Evolutionary conservation across 768 basidiomycete genomes (phyloP).

Genomic region (Phaffia australis): DNA sequence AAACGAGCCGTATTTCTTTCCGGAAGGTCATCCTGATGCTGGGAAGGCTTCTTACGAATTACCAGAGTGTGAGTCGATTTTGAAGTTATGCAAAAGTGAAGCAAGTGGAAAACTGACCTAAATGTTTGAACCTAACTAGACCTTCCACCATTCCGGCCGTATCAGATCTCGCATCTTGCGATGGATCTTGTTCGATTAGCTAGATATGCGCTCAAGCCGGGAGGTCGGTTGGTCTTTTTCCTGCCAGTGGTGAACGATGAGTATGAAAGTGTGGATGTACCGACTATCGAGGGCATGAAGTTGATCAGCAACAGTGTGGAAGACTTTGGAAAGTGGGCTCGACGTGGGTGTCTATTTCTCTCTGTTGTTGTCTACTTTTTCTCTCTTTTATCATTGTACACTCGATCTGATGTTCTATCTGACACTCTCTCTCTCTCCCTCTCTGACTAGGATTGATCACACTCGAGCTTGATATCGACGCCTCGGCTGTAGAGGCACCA

Average conservation of each 20-base stretch:
- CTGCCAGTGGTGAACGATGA: slow-evolving; percentile 67
- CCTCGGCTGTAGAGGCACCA: slow-evolving; percentile 43
- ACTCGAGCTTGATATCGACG: slow-evolving; percentile 36
- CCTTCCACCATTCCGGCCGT: slow-evolving; percentile 83
- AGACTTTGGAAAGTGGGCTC: slow-evolving; percentile 88
- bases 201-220: slow-evolving; percentile 70
- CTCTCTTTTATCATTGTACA: slow-evolving; percentile 4
- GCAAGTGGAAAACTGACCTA: not conserved
- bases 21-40: slow-evolving; percentile 38
- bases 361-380: not conserved
- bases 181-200: slow-evolving; percentile 69
- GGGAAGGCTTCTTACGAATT: slow-evolving; percentile 12
- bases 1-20: slow-evolving; percentile 34
- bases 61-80: slow-evolving; percentile 33
- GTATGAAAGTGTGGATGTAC: slow-evolving; percentile 76
- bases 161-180: slow-evolving; percentile 76
- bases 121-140: slow-evolving; percentile 39
- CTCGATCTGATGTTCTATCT: slow-evolving; percentile 34
- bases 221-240: slow-evolving; percentile 88
- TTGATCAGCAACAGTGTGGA: slow-evolving; percentile 80
- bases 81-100: not conserved
- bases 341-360: slow-evolving; percentile 53
- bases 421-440: slow-evolving; percentile 36
- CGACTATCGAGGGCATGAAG: slow-evolving; percentile 72
- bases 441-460: slow-evolving; percentile 18